Evolutionary conservation across 2,329 filamentous ascomycete genomes (phyloP).

Genomic region (Pyrenophora teres): DNA sequence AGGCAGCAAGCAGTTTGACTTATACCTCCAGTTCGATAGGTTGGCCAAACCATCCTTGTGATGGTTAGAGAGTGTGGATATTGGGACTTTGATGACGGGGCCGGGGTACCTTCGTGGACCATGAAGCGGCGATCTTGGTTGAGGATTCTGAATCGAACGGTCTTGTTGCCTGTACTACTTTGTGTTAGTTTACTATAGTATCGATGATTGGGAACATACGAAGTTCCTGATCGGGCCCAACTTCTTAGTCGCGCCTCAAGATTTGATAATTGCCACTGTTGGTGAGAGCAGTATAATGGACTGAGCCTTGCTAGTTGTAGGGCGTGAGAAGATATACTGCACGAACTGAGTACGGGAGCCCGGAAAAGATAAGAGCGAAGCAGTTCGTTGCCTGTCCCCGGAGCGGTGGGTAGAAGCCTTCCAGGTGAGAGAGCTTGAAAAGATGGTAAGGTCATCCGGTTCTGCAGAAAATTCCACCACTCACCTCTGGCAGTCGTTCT

Average conservation of each 20-base stretch:
- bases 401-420: too few relatives aligned
- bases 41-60: too few relatives aligned
- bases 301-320: neutral
- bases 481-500: too few relatives aligned
- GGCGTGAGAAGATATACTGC: neutral
- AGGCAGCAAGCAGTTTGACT: too few relatives aligned
- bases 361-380: too few relatives aligned
- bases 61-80: neutral
- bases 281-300: neutral
- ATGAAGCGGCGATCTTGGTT: conserved; percentile 15
- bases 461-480: too few relatives aligned
- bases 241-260: conserved; percentile 2
- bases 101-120: conserved; percentile 18
- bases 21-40: too few relatives aligned
- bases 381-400: too few relatives aligned
- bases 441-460: too few relatives aligned
- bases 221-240: conserved; percentile 1
- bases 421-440: too few relatives aligned
- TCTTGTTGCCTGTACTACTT: conserved; percentile 8
- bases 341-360: too few relatives aligned
- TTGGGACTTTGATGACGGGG: neutral
- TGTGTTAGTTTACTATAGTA: neutral
- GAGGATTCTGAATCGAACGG: conserved; percentile 10
- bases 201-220: too few relatives aligned
- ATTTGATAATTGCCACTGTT: conserved; percentile 1